phyloP scores from a whole-genome alignment of 345 rosid genomes.

The Eucalyptus erythrocorys region DNA sequence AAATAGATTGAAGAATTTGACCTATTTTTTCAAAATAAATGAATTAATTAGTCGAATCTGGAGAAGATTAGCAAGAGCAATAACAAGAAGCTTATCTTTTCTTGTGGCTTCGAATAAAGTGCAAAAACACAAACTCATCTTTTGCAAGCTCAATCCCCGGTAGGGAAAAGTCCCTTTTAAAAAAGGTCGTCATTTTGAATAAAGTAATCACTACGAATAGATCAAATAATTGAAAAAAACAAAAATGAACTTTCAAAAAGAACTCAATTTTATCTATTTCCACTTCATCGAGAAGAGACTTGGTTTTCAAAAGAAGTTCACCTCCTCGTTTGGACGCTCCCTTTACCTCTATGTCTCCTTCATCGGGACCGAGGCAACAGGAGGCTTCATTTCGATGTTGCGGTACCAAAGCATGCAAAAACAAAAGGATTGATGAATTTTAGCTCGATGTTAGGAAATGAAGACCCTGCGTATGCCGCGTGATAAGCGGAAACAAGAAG shows the following conservation, averaged over 20 bases:
- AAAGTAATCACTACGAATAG: no score
- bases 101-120: not conserved
- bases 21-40: not conserved
- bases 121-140: not conserved
- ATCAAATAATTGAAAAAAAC: not conserved
- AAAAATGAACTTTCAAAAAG: not conserved
- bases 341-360: not conserved
- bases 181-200: no score
- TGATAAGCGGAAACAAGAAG: not conserved
- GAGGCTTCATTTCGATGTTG: not conserved
- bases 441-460: not conserved
- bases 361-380: not conserved
- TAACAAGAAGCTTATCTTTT: not conserved
- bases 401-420: not conserved
- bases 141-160: fast-evolving
- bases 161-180: not conserved
- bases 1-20: not conserved
- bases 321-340: not conserved
- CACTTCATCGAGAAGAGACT: not conserved
- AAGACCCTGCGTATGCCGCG: not conserved
- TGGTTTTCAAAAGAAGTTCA: not conserved
- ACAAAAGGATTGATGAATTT: not conserved
- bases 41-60: not conserved
- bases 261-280: not conserved
- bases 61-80: not conserved